Base-by-base conservation (phyloP, 2,329 filamentous ascomycete species). In the Epichloe elymi region DNA sequence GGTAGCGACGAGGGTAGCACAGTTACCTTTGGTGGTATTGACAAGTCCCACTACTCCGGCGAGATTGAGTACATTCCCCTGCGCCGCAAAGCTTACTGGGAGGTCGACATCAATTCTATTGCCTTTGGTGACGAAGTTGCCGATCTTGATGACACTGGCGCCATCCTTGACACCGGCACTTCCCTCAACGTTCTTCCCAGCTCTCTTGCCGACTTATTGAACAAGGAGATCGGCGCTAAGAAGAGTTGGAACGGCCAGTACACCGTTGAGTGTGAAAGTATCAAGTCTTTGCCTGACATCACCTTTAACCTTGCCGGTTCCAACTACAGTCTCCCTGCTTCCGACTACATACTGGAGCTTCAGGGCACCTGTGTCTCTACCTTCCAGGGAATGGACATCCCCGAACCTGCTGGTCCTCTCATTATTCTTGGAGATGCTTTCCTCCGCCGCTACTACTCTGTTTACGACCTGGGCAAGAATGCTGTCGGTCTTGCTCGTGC, bases 1-100 rank as follows among this genome's bases (percentile, higher is more conserved):
- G 79, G 86, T 62, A 67, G 70, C 23, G 79, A 85, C 23, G 81
- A 82, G 48, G 79, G 86, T 67, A 96, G 90, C 41, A 90, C 90
- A 73, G 90, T 83, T 54, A 82, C 84, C 59, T 98, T 98, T 59
- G 91, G 91, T 68, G 91, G 91, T 58, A 71, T 95, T 55, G 84
- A 97, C 70, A 74, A 88, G 73, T 74, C 75, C 65, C 88, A 93
- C 76, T 82, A 77, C 68, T 83, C 78, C 39, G 93, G 93, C 64
- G 84, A 97, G 70, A 79, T 98, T 63, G 87, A 83, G 67, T 94
- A 89, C 70, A 88, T 98, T 60, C 93, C 93, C 51, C 81, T 98
- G 60, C 88, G 93, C 70, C 88, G 93, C 68, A 97, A 97, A 85
- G 93, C 93, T 47, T 98, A 98, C 80, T 98, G 93, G 93, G 93